Conservation (phyloP, 106 monocot species). For the Dendrobium nobile region DNA sequence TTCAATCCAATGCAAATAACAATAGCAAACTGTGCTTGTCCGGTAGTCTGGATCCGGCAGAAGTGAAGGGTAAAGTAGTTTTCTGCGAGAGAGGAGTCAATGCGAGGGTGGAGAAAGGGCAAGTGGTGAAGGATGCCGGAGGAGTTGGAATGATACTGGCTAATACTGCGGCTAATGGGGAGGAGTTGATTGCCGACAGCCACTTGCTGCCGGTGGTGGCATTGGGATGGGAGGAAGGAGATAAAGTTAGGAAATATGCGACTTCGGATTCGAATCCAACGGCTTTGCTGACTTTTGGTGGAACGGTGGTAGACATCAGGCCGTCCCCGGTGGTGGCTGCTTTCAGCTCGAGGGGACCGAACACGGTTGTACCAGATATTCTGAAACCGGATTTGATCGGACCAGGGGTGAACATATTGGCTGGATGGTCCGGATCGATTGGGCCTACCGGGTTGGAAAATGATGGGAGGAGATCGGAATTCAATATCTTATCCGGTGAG, state of each 20-base stretch:
- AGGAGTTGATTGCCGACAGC: constrained; percentile 55
- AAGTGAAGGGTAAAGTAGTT: constrained; percentile 44
- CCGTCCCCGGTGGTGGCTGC: constrained; percentile 55
- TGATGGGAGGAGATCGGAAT: constrained; percentile 33
- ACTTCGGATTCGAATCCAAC: constrained; percentile 7
- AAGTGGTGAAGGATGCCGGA: constrained; percentile 50
- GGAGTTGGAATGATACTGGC: constrained; percentile 56
- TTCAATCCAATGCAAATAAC: neutral
- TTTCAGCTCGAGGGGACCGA: constrained; percentile 53
- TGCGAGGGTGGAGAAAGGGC: constrained; percentile 57
- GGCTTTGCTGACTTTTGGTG: constrained; percentile 34
- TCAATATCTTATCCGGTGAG: constrained; percentile 56
- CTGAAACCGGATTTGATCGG: constrained; percentile 57
- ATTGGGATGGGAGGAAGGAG: constrained; percentile 33
- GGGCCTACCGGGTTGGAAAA: constrained; percentile 41
- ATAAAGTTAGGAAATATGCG: constrained; percentile 33
- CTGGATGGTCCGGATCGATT: constrained; percentile 36
- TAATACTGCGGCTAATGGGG: constrained; percentile 48
- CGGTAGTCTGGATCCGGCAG: constrained; percentile 29
- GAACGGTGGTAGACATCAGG: constrained; percentile 40
- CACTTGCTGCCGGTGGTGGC: constrained; percentile 52
- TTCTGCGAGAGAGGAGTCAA: constrained; percentile 49
- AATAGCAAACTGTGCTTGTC: constrained; percentile 25
- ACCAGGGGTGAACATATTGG: constrained; percentile 50
- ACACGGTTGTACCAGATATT: constrained; percentile 34